Evolutionary conservation across 805 yeast genomes (phyloP), one percentile per base, ranked within the genome.

Genomic region (Teunomyces pallodes): DNA sequence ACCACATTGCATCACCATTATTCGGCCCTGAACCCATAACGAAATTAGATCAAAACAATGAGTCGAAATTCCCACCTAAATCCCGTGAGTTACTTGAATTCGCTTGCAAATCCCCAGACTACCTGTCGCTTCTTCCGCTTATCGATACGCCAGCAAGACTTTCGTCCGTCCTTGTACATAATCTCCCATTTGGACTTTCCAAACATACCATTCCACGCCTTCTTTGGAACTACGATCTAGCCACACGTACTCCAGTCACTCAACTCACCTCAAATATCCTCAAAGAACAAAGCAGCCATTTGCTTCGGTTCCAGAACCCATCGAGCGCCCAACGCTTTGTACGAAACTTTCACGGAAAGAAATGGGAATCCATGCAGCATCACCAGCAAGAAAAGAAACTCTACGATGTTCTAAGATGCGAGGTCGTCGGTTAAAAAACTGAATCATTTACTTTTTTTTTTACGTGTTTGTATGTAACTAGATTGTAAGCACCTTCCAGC

Each of bases 401-500:
- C 24, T 66, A 70, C 50, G 73, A 69, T 27, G 74, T 75, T 0
- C 48, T 73, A 9, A 50, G 66, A 9, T 71, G 75, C 52, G 77
- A 73, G 51, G 51, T 67, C 0, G 47, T 70, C 8, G 62, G 65
- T 42, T 67, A 43, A 14, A 10, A 13, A 30, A 9, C 13, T 42
- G 16, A n/a, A n/a, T 33, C 17, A 17, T 30, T 10, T 29, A n/a
- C 13, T 16, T 6, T 29, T 28, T n/a, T n/a, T 20, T 20, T 20
- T 20, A 20, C 24, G 24, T 20, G 24, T 20, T 20, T n/a, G 14
- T 26, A 52, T 32, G 57, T 64, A 38, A 59, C 49, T 45, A 69
- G 54, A 30, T 70, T 74, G 17, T 74, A 80, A 50, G 82, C 71
- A 27, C 78, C 69, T 87, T 73, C 94, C 94, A 87, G 7, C 89